phyloP scores from a whole-genome alignment of 2,329 filamentous ascomycete species.

The Ascochyta fabae region DNA sequence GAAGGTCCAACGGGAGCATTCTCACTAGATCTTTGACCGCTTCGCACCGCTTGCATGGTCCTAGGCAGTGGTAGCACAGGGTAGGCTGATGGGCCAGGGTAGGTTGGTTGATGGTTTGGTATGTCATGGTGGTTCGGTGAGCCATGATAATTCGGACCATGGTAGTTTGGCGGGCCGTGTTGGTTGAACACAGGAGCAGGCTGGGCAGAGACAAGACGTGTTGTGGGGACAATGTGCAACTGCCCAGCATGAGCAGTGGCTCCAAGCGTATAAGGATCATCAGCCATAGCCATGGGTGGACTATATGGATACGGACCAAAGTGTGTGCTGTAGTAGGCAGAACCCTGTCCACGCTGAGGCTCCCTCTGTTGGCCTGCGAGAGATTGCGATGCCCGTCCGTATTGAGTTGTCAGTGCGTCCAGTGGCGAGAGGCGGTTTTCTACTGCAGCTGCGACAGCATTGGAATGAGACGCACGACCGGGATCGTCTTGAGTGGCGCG shows the following conservation, averaged over 20 bases:
- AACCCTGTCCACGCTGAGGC: not conserved
- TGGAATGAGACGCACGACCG: not conserved
- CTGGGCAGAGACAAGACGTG: not conserved
- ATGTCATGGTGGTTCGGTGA: too few species aligned
- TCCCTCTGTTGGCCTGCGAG: not conserved
- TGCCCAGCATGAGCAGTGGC: conserved; percentile 5
- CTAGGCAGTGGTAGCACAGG: conserved; percentile 5
- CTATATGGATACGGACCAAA: not conserved
- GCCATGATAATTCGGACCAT: not conserved
- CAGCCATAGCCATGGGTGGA: conserved; percentile 8
- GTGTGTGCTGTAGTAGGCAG: not conserved
- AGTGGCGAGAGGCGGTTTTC: conserved; percentile 5
- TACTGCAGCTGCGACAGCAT: conserved; percentile 1
- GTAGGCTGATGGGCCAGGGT: not conserved
- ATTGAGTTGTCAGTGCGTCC: conserved; percentile 2
- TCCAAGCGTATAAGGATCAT: conserved; percentile 14
- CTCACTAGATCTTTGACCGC: conserved; percentile 32
- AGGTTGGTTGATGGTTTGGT: too few species aligned
- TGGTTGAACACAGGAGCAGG: not conserved
- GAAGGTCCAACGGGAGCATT: conserved; percentile 21
- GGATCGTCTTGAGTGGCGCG: not conserved
- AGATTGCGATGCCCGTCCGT: conserved; percentile 6
- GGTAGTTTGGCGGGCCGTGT: not conserved
- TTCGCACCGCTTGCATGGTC: conserved; percentile 6
- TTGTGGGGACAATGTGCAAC: not conserved